These are phyloP conservation scores for Verruconis gallopava DNA, from an alignment of 2,329 filamentous ascomycete genomes.

Conservation along the genomic window DNA sequence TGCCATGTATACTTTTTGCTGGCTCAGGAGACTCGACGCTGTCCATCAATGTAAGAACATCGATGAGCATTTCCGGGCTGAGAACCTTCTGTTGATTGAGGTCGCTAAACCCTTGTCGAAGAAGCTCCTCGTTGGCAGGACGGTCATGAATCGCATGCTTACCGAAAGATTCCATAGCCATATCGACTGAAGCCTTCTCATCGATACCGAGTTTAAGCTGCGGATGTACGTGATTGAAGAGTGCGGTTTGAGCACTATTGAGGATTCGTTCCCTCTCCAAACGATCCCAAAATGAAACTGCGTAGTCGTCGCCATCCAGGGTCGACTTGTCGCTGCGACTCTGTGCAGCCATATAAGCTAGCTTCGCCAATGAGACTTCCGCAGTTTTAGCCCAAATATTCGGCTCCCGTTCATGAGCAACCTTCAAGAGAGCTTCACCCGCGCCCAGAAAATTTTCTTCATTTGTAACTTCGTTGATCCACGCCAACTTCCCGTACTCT, in stretches of 20 bases:
- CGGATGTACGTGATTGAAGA: conserved; percentile 59
- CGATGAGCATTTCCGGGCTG: conserved; percentile 45
- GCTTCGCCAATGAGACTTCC: conserved; percentile 77
- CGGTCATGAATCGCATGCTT: conserved; percentile 35
- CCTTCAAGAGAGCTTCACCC: conserved; percentile 53
- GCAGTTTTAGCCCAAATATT: conserved; percentile 90
- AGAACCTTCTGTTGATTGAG: conserved; percentile 62
- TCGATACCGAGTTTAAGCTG: conserved; percentile 64
- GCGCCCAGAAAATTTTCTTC: conserved; percentile 66
- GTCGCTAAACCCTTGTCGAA: conserved; percentile 56
- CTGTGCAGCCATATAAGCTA: conserved; percentile 50
- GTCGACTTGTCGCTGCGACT: not conserved
- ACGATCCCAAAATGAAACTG: no score
- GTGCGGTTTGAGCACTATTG: conserved; percentile 72
- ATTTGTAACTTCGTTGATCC: conserved; percentile 83
- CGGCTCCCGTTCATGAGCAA: conserved; percentile 59
- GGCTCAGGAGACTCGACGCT: conserved; percentile 20
- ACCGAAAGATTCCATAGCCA: conserved; percentile 57
- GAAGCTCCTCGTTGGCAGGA: conserved; percentile 55
- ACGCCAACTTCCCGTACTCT: conserved; percentile 65
- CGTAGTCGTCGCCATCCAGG: not conserved
- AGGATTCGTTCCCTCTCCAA: no score
- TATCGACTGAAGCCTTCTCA: conserved; percentile 59
- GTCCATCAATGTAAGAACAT: conserved; percentile 68
- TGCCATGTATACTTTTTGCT: conserved; percentile 29